phyloP scores from a whole-genome alignment of 2,329 filamentous ascomycete species.

The Dactylellina parvicollis region DNA sequence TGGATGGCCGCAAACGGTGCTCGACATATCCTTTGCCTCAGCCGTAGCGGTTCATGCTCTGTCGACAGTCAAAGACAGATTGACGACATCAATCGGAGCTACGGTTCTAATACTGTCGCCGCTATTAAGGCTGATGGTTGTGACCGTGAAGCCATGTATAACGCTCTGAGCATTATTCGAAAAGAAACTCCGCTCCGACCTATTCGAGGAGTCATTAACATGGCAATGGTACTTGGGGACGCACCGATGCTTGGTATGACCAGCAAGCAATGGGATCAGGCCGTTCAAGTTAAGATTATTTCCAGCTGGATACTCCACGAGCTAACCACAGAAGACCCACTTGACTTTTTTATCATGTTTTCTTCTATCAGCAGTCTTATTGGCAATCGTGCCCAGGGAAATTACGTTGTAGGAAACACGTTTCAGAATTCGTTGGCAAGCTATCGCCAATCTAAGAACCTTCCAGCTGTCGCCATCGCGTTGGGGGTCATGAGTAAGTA shows the following conservation, averaged over 20 bases:
- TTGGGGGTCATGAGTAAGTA: slow-evolving; percentile 48
- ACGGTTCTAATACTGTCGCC: slow-evolving; percentile 10
- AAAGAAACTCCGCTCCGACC: slow-evolving; percentile 4
- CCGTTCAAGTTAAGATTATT: slow-evolving; percentile 53
- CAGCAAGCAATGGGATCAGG: slow-evolving; percentile 55
- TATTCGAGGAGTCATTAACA: slow-evolving; percentile 52
- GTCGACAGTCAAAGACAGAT: slow-evolving; percentile 21
- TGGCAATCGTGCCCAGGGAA: slow-evolving; percentile 57
- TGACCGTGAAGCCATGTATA: slow-evolving; percentile 5
- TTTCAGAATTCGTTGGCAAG: slow-evolving; percentile 56
- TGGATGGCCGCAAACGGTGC: slow-evolving; percentile 26
- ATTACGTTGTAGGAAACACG: slow-evolving; percentile 57
- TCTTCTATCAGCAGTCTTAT: slow-evolving; percentile 57
- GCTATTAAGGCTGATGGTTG: slow-evolving; percentile 23
- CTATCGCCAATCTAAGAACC: slow-evolving; percentile 23
- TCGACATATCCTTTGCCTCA: slow-evolving; percentile 8
- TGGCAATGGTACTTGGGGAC: slow-evolving; percentile 55
- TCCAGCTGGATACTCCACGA: slow-evolving; percentile 55
- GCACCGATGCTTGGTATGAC: slow-evolving; percentile 54
- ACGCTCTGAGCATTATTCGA: slow-evolving; percentile 6
- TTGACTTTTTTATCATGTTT: slow-evolving; percentile 56
- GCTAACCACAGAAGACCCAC: slow-evolving; percentile 38
- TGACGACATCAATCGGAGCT: slow-evolving; percentile 11
- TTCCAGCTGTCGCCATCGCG: slow-evolving; percentile 36
- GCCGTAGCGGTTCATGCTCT: slow-evolving; percentile 8